Percentiles rank a stretch among this genome's conserved stretches.
Evolutionary conservation across 1,284 basidiomycete genomes (phyloP).

Genomic region (Volvariella volvacea): DNA sequence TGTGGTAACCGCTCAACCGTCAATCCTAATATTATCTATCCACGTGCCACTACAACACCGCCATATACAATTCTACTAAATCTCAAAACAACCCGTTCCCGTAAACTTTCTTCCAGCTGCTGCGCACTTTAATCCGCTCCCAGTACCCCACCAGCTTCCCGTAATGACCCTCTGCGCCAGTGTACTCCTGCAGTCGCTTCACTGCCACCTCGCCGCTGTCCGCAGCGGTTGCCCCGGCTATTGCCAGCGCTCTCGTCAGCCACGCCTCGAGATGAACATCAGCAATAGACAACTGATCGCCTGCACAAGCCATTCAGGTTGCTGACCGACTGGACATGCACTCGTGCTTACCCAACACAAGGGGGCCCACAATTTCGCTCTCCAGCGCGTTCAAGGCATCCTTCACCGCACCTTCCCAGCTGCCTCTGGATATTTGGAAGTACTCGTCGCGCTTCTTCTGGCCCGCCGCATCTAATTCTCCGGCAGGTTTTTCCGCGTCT

Average conservation of each 20-base stretch:
- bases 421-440: slow-evolving; percentile 29
- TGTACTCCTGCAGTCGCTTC: slow-evolving; percentile 38
- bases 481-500: slow-evolving; percentile 34
- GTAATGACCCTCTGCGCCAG: slow-evolving; percentile 18
- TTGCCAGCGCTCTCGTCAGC: slow-evolving; percentile 56
- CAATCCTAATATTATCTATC: not conserved
- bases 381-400: slow-evolving; percentile 33
- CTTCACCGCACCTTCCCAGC: slow-evolving; percentile 29
- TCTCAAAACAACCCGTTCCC: slow-evolving; percentile 37
- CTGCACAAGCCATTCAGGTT: slow-evolving; percentile 31
- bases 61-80: slow-evolving; percentile 1
- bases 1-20: slow-evolving; percentile 1
- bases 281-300: slow-evolving; percentile 72
- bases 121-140: slow-evolving; percentile 55
- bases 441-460: slow-evolving; percentile 46
- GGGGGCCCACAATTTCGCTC: slow-evolving; percentile 65
- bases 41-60: not conserved
- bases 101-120: slow-evolving; percentile 68
- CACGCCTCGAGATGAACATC: slow-evolving; percentile 80
- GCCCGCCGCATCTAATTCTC: slow-evolving; percentile 41
- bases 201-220: slow-evolving; percentile 46
- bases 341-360: slow-evolving; percentile 51
- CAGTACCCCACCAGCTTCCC: slow-evolving; percentile 56
- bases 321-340: slow-evolving; percentile 19
- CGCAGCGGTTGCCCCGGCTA: slow-evolving; percentile 44